Conservation (phyloP, 2,329 filamentous ascomycete species). For the Triangularia setosa region DNA sequence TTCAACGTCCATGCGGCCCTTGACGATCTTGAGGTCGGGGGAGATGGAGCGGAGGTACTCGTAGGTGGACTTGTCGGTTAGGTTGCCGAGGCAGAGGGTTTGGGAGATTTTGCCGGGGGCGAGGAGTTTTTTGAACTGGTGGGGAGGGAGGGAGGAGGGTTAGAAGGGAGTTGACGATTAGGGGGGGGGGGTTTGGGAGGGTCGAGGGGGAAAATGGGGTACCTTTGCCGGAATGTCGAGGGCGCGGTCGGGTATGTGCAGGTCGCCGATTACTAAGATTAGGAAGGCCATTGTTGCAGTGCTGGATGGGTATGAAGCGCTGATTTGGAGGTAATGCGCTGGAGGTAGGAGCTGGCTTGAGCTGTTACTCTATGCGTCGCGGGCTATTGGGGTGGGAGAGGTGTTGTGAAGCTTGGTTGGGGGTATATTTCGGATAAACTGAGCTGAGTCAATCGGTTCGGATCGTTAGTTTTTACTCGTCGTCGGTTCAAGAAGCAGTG, state of each 20-base stretch:
- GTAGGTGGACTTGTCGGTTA: conserved; percentile 76
- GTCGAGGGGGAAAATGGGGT: conserved; percentile 22
- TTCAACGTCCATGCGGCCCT: conserved; percentile 64
- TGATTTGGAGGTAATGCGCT: not conserved
- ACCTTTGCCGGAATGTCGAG: conserved; percentile 90
- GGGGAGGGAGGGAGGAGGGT: not conserved
- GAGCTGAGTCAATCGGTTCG: not conserved
- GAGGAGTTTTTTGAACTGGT: conserved; percentile 79
- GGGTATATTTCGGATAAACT: not conserved
- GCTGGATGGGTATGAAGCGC: conserved; percentile 10
- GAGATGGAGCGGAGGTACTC: conserved; percentile 73
- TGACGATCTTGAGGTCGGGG: conserved; percentile 67
- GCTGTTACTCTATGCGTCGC: not conserved
- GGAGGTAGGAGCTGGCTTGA: not conserved
- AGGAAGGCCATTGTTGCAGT: conserved; percentile 71
- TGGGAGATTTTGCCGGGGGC: conserved; percentile 80
- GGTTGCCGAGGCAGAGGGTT: conserved; percentile 74
- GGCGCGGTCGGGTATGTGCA: conserved; percentile 89
- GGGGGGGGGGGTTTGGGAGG: not conserved
- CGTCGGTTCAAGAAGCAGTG: not conserved
- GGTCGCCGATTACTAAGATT: conserved; percentile 86
- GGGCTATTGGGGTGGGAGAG: not conserved
- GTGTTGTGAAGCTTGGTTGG: not conserved
- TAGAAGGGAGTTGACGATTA: not conserved
- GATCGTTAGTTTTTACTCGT: not conserved